Conservation (phyloP, 176 grass and related monocot genomes). For the Areca catechu region DNA sequence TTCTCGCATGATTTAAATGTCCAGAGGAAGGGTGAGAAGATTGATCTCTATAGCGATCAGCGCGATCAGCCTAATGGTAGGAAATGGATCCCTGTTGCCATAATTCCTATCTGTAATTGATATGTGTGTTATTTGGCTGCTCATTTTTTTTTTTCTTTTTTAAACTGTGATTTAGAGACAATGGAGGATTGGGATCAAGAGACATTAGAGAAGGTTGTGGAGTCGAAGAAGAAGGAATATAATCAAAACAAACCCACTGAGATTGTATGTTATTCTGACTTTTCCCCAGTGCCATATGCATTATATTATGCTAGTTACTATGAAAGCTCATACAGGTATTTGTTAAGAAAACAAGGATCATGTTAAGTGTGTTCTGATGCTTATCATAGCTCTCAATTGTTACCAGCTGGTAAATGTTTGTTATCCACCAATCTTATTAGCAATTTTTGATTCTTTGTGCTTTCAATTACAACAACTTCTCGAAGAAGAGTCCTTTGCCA, state of each 20-base stretch:
- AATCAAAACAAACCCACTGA: conserved; percentile 98
- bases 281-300: neutral
- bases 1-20: conserved; percentile 97
- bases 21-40: conserved; percentile 99
- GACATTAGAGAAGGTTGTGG: conserved; percentile 90
- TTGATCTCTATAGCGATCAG: conserved; percentile 94
- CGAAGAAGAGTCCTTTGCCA: too few species aligned
- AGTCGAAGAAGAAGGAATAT: conserved; percentile 71
- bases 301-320: neutral
- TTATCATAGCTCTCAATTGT: too few species aligned
- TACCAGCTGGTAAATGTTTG: too few species aligned
- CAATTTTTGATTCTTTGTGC: too few species aligned
- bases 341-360: too few species aligned
- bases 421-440: too few species aligned
- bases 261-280: conserved; percentile 50
- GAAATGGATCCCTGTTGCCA: neutral
- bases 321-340: too few species aligned
- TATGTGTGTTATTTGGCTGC: neutral
- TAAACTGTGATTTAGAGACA: conserved; percentile 38
- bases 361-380: too few species aligned
- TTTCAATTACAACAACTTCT: too few species aligned
- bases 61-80: conserved; percentile 51
- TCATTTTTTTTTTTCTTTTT: conserved; percentile 1
- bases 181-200: conserved; percentile 99
- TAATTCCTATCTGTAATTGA: neutral